These are phyloP conservation scores for Lonicera japonica DNA, from an alignment of 129 eudicot genomes.

Conservation along the genomic window DNA sequence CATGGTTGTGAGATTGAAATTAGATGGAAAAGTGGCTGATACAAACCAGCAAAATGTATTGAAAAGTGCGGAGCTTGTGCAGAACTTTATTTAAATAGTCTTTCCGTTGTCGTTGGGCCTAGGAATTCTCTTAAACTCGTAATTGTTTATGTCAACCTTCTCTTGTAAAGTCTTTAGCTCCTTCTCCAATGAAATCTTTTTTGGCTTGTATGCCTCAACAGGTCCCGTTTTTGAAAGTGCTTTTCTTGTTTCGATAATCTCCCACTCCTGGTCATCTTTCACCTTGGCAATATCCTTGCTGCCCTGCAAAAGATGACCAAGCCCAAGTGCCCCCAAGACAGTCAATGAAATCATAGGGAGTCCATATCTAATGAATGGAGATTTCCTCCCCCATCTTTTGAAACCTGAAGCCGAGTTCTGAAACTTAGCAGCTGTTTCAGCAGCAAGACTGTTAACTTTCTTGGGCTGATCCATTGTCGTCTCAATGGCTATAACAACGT, in stretches of 20 bases:
- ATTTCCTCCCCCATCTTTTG: conserved; percentile 77
- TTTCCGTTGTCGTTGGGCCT: conserved; percentile 33
- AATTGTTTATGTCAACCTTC: conserved; percentile 59
- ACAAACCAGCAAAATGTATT: too few relatives aligned
- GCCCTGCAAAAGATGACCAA: conserved; percentile 90
- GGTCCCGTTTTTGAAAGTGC: conserved; percentile 91
- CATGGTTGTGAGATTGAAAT: too few relatives aligned
- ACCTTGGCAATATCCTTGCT: conserved; percentile 64
- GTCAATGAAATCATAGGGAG: conserved; percentile 93
- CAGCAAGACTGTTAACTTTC: conserved; percentile 14
- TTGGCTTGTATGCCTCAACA: conserved; percentile 71
- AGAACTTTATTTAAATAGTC: not conserved
- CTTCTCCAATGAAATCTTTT: conserved; percentile 66
- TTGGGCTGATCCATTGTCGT: conserved; percentile 35
- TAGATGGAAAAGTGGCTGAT: too few relatives aligned
- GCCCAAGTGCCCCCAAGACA: conserved; percentile 82
- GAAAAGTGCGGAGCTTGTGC: too few relatives aligned
- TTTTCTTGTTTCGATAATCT: conserved; percentile 75
- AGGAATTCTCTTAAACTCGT: conserved; percentile 61
- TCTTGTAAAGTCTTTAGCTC: conserved; percentile 83
- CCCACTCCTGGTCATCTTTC: conserved; percentile 92
- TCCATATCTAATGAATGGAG: conserved; percentile 87
- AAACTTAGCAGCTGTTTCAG: conserved; percentile 17
- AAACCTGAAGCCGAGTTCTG: conserved; percentile 44
- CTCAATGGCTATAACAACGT: not conserved